A percentile compares a stretch with the other conserved stretches of the same genome.
Conservation (phyloP, 2,329 filamentous ascomycete species). For the Capronia coronata region DNA sequence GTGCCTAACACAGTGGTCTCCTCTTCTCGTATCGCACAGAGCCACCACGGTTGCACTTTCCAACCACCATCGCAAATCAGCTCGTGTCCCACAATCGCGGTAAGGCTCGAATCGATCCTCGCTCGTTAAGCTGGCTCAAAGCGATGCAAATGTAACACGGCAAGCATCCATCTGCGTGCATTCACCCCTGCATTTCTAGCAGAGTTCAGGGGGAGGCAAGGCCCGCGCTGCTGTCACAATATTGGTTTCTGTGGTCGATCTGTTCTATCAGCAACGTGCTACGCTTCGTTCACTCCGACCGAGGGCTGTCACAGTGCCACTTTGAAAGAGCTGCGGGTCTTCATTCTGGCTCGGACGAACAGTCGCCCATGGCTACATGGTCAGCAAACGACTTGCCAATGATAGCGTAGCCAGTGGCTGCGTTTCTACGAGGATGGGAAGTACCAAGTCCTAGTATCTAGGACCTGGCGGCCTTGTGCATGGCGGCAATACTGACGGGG, state of each 20-base stretch:
- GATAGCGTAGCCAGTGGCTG: no score
- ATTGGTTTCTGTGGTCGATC: not conserved
- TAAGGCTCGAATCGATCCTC: conserved; percentile 13
- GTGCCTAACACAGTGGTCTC: no score
- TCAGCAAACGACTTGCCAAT: no score
- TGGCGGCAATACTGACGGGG: not conserved
- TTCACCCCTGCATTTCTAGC: not conserved
- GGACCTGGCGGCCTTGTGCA: no score
- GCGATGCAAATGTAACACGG: not conserved
- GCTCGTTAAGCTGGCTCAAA: conserved; percentile 4
- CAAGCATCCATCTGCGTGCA: not conserved
- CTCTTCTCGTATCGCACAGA: no score
- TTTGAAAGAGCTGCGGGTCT: no score
- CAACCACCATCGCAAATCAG: not conserved
- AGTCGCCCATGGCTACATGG: no score
- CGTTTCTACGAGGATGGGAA: no score
- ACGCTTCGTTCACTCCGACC: no score
- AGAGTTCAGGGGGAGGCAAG: not conserved
- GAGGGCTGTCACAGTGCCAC: not conserved
- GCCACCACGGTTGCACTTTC: not conserved
- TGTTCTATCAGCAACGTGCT: not conserved
- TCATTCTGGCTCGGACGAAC: no score
- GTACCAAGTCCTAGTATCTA: no score
- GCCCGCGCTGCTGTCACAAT: not conserved
- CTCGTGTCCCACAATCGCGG: not conserved